Evolutionary conservation across 208 protist species (phyloP).

Genomic region (Acanthamoeba quina): DNA sequence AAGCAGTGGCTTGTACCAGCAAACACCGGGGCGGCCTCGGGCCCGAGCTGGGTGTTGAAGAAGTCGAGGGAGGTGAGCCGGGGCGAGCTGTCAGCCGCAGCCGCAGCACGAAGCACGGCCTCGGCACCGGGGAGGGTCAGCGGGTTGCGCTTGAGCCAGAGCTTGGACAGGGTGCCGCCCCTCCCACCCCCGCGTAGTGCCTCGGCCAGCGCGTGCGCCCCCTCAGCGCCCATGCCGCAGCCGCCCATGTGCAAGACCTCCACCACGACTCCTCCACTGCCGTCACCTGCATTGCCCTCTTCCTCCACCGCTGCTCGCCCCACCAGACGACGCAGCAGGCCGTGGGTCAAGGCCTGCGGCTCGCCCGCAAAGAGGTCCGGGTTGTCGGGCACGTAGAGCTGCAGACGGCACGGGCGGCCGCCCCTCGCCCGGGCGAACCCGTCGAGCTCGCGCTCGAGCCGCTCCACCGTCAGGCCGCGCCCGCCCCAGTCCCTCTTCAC

Average conservation of each 20-base stretch:
- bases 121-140: slow-evolving; percentile 15
- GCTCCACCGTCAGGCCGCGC: neutral
- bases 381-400: slow-evolving; percentile 38
- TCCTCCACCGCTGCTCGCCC: neutral
- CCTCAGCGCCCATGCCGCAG: neutral
- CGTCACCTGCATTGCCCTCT: neutral
- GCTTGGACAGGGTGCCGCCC: neutral
- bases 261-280: neutral
- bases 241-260: slow-evolving; percentile 31
- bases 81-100: neutral
- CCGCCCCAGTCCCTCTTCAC: slow-evolving; percentile 10
- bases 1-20: neutral
- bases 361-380: slow-evolving; percentile 1
- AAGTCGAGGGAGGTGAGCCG: slow-evolving; percentile 49
- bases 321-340: neutral
- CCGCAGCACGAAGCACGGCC: neutral
- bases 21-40: neutral
- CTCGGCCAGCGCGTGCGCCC: neutral
- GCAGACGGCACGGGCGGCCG: neutral
- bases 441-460: neutral
- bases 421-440: neutral
- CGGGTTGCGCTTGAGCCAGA: slow-evolving; percentile 40
- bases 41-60: slow-evolving; percentile 23
- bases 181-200: neutral
- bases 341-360: neutral